Conservation (phyloP, 2,329 filamentous ascomycete species). For the Aquanectria penicillioides region DNA sequence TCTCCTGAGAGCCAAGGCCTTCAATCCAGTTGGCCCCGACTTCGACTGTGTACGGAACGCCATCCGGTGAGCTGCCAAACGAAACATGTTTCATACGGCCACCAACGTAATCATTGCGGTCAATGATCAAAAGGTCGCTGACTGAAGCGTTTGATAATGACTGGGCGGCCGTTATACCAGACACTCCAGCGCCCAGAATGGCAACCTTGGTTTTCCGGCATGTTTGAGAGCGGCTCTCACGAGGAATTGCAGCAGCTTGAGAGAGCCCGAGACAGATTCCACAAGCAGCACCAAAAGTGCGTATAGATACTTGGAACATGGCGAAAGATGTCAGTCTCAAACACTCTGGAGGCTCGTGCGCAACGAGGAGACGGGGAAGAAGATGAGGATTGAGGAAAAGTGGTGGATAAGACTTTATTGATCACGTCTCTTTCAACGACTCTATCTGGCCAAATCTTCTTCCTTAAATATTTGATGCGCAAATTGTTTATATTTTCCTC, state of each 20-base stretch:
- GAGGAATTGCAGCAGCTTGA: constrained; percentile 3
- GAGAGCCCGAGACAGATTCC: neutral
- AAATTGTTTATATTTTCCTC: too few relatives aligned
- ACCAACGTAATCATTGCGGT: constrained; percentile 70
- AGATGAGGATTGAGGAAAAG: neutral
- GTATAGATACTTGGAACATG: too few relatives aligned
- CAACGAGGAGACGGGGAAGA: too few relatives aligned
- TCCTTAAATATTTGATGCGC: neutral
- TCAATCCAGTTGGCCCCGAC: constrained; percentile 73
- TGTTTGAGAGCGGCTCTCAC: neutral
- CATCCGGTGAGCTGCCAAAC: constrained; percentile 62
- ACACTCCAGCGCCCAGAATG: constrained; percentile 65
- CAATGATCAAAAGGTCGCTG: constrained; percentile 71
- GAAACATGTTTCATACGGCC: constrained; percentile 66
- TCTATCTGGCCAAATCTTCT: neutral
- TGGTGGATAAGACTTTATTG: neutral
- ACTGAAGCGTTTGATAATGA: constrained; percentile 69
- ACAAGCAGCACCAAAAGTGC: neutral
- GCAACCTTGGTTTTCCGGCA: constrained; percentile 47
- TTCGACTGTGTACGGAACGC: constrained; percentile 67
- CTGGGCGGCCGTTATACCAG: constrained; percentile 73
- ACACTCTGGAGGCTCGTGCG: neutral
- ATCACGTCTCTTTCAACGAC: neutral
- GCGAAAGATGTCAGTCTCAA: neutral
- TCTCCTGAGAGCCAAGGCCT: constrained; percentile 29